Percentiles rank a stretch among this genome's conserved stretches.
Evolutionary conservation across 352 stramenopile genomes (phyloP).

Genomic region (Pythium brachiatum): DNA sequence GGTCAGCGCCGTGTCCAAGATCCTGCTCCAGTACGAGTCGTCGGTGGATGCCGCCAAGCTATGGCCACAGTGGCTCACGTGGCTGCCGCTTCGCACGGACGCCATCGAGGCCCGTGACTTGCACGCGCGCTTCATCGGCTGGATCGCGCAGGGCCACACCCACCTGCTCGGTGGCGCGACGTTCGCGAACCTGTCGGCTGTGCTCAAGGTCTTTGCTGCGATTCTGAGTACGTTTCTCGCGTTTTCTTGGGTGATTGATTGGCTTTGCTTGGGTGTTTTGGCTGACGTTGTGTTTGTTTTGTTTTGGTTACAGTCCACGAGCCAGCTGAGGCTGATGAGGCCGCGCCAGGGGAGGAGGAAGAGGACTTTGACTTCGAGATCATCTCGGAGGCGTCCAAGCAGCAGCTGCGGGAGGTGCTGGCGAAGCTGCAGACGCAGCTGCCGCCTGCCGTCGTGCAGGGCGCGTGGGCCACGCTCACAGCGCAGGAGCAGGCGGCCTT

Average conservation of each 20-base stretch:
- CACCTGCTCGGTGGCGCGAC: slow-evolving; percentile 60
- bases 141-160: slow-evolving; percentile 55
- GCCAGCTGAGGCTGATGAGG: slow-evolving; percentile 48
- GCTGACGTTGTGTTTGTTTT: slow-evolving; percentile 7
- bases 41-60: slow-evolving; percentile 60
- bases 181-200: slow-evolving; percentile 56
- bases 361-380: slow-evolving; percentile 72
- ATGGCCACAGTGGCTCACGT: slow-evolving; percentile 77
- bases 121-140: slow-evolving; percentile 65
- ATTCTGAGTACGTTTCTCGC: slow-evolving; percentile 57
- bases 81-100: slow-evolving; percentile 76
- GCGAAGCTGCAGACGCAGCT: slow-evolving; percentile 69
- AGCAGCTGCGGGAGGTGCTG: slow-evolving; percentile 56
- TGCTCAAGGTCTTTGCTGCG: slow-evolving; percentile 76
- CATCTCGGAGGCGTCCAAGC: slow-evolving; percentile 60
- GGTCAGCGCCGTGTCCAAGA: slow-evolving; percentile 81
- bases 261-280: neutral
- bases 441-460: slow-evolving; percentile 55
- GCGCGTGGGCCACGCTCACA: slow-evolving; percentile 66
- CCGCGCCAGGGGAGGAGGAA: slow-evolving; percentile 27
- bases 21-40: slow-evolving; percentile 53
- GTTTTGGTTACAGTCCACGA: slow-evolving; percentile 52
- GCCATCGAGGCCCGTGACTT: slow-evolving; percentile 76
- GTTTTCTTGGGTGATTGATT: slow-evolving; percentile 11
- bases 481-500: slow-evolving; percentile 71